Conservation (phyloP, 352 stramenopile species). For the Peronospora destructor region DNA sequence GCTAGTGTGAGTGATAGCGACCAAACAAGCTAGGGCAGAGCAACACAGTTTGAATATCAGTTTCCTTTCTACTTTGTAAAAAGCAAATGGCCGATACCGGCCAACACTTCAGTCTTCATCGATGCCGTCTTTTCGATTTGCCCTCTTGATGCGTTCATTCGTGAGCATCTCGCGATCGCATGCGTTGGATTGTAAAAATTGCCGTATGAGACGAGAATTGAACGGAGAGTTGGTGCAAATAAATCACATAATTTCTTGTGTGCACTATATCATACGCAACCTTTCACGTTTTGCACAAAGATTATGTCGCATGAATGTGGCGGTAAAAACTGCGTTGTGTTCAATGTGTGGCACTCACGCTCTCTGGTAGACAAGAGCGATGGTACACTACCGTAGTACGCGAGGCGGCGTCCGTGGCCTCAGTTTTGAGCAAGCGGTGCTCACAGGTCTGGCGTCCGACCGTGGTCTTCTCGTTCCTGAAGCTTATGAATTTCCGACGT, state of each 20-base stretch:
- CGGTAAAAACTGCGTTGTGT: background rate
- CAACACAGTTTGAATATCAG: no score
- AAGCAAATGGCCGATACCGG: no score
- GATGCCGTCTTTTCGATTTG: no score
- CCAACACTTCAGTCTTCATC: no score
- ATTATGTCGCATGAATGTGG: background rate
- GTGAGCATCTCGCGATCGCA: no score
- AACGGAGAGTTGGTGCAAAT: no score
- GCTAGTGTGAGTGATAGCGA: no score
- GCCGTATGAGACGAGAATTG: no score
- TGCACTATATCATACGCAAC: background rate
- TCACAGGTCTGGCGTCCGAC: slow-evolving; percentile 80
- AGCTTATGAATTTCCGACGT: slow-evolving; percentile 65
- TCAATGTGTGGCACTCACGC: background rate
- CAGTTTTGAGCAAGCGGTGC: slow-evolving; percentile 83
- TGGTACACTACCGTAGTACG: slow-evolving; percentile 84
- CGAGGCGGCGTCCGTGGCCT: slow-evolving; percentile 71
- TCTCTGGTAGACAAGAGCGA: slow-evolving; percentile 12
- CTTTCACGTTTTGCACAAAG: background rate
- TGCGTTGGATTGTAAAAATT: no score
- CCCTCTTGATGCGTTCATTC: no score
- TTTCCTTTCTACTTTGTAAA: no score
- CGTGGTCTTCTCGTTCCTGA: slow-evolving; percentile 80
- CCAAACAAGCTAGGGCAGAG: no score
- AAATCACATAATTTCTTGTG: background rate